Conservation (phyloP, 805 yeast species). For the Lachancea dasiensis region DNA sequence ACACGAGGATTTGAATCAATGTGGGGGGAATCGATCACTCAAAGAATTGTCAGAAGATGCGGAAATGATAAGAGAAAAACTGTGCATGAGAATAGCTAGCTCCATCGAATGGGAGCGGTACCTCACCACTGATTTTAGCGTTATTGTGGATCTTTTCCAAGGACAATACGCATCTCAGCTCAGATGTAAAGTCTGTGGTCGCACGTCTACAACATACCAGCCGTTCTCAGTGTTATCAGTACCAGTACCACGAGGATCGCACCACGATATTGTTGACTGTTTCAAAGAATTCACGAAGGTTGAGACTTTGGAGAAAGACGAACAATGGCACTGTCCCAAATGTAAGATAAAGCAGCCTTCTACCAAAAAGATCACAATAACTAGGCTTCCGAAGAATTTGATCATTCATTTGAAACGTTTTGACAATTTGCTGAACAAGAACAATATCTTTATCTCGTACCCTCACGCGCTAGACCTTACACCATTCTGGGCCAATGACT, state of each 20-base stretch:
- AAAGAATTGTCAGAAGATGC: constrained; percentile 64
- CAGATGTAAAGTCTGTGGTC: constrained; percentile 63
- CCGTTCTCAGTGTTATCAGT: constrained; percentile 73
- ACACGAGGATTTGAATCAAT: constrained; percentile 82
- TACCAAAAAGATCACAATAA: constrained; percentile 62
- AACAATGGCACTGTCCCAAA: constrained; percentile 78
- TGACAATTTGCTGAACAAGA: constrained; percentile 40
- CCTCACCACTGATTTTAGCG: constrained; percentile 68
- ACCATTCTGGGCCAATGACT: constrained; percentile 48
- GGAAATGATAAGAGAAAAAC: constrained; percentile 61
- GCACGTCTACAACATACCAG: constrained; percentile 80
- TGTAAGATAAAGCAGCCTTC: constrained; percentile 62
- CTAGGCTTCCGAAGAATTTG: constrained; percentile 71
- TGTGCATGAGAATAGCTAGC: constrained; percentile 76
- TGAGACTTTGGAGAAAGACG: constrained; percentile 69
- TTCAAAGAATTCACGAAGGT: constrained; percentile 69
- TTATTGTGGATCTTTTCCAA: constrained; percentile 74
- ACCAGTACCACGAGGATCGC: constrained; percentile 58
- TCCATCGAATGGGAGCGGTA: constrained; percentile 91
- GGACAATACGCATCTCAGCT: constrained; percentile 84
- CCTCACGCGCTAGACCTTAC: constrained; percentile 65
- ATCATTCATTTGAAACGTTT: constrained; percentile 86
- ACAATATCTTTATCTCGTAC: constrained; percentile 61
- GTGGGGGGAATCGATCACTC: constrained; percentile 48
- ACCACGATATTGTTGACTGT: constrained; percentile 51